Evolutionary conservation across 2,329 filamentous ascomycete genomes (phyloP).

Genomic region (Colletotrichum noveboracense): DNA sequence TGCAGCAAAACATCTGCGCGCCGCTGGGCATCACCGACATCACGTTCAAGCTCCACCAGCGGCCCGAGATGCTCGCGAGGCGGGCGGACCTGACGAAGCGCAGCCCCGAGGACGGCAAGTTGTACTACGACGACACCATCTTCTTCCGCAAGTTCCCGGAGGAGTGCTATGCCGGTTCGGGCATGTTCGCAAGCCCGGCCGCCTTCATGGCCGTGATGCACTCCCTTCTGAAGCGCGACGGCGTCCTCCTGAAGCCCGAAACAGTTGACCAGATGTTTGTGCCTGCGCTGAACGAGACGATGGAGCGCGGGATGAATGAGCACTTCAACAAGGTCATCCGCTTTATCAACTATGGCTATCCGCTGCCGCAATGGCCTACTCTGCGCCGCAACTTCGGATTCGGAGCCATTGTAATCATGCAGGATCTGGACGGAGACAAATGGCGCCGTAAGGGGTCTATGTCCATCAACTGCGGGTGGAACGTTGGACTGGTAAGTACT

Average conservation of each 20-base stretch:
- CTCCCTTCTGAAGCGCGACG: slow-evolving; percentile 53
- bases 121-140: slow-evolving; percentile 17
- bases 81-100: slow-evolving; percentile 17
- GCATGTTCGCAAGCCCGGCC: slow-evolving; percentile 34
- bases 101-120: slow-evolving; percentile 1
- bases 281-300: slow-evolving; percentile 26
- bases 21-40: slow-evolving; percentile 9
- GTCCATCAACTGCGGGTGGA: background rate
- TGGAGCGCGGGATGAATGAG: background rate
- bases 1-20: slow-evolving; percentile 47
- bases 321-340: background rate
- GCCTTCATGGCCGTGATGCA: slow-evolving; percentile 50
- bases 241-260: slow-evolving; percentile 45
- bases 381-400: background rate
- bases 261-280: slow-evolving; percentile 51
- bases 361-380: background rate
- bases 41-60: slow-evolving; percentile 26
- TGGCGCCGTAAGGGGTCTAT: background rate
- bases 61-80: slow-evolving; percentile 21
- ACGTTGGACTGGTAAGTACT: background rate
- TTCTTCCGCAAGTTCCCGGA: background rate
- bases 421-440: background rate
- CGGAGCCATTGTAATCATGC: background rate
- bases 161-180: slow-evolving; percentile 37
- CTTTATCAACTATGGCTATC: background rate